A percentile compares a stretch with the other conserved stretches of the same genome.
These are phyloP conservation scores for Mesotaenium endlicherianum DNA, from an alignment of 139 green algal species.

Conservation along the genomic window DNA sequence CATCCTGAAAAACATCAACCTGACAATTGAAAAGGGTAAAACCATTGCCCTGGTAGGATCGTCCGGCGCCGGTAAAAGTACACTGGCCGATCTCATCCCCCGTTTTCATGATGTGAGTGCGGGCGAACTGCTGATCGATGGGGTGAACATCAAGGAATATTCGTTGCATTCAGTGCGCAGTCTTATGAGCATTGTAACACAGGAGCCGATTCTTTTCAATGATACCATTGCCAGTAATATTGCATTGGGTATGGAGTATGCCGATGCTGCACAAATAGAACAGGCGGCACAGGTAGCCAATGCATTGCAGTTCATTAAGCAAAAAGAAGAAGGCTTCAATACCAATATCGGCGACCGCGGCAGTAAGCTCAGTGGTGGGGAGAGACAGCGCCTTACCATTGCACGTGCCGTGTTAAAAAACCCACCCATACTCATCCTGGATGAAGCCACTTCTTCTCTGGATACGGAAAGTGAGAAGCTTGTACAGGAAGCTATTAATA, in stretches of 20 bases:
- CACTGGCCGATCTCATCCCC: conserved; percentile 77
- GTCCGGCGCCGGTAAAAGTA: conserved; percentile 84
- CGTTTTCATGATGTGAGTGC: conserved; percentile 76
- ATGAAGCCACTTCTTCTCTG: not conserved
- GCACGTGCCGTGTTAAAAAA: conserved; percentile 8
- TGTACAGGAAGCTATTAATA: not conserved
- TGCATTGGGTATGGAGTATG: not conserved
- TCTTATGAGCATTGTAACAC: conserved; percentile 15
- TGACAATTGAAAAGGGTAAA: conserved; percentile 59
- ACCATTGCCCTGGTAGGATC: conserved; percentile 83
- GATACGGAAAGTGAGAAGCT: not conserved
- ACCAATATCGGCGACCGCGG: conserved; percentile 51
- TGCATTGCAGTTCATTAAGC: conserved; percentile 68
- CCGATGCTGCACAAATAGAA: conserved; percentile 10
- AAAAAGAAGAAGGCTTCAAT: conserved; percentile 59
- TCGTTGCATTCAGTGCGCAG: not conserved
- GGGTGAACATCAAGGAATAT: not conserved
- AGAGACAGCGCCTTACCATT: conserved; percentile 63
- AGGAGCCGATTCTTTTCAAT: conserved; percentile 68
- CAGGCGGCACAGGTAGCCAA: conserved; percentile 62
- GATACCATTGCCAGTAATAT: not conserved
- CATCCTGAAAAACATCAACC: conserved; percentile 1
- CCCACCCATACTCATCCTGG: not conserved
- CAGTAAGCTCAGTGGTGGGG: conserved; percentile 55
- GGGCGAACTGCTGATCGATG: not conserved